phyloP scores from a whole-genome alignment of 331 rosid genomes.

The Malus hybrid region DNA sequence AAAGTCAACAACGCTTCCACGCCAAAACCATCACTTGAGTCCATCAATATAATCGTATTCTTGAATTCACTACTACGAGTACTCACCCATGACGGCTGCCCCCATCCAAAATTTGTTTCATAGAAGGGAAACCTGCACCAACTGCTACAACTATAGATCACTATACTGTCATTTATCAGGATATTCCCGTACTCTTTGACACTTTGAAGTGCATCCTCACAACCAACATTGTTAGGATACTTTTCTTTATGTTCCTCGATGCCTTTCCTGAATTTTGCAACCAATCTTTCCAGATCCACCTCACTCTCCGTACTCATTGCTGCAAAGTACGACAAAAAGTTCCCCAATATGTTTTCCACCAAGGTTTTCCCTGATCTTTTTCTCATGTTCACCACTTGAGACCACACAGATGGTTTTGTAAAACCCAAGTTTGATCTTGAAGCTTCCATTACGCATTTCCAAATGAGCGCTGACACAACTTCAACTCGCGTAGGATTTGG shows the following conservation, averaged over 20 bases:
- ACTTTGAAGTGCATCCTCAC: neutral
- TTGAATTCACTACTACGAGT: neutral
- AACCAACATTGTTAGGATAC: neutral
- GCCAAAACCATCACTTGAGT: slow-evolving; percentile 11
- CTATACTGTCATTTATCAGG: neutral
- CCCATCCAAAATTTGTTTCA: slow-evolving; percentile 28
- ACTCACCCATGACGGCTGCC: slow-evolving; percentile 23
- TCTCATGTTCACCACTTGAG: too few species aligned
- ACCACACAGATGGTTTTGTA: neutral
- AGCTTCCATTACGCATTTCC: slow-evolving; percentile 19
- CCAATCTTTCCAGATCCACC: neutral
- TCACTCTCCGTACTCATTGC: neutral
- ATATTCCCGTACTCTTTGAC: neutral
- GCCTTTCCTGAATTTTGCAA: neutral
- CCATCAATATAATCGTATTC: slow-evolving; percentile 7
- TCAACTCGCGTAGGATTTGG: slow-evolving; percentile 23
- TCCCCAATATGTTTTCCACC: neutral
- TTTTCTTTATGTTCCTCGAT: neutral
- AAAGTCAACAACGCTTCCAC: slow-evolving; percentile 12
- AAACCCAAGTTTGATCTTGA: slow-evolving; percentile 1
- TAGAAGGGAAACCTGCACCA: slow-evolving; percentile 26
- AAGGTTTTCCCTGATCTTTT: too few species aligned
- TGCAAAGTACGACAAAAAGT: neutral
- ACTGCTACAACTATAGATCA: slow-evolving; percentile 7
- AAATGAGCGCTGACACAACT: slow-evolving; percentile 24